These are phyloP conservation scores for Nakaseomyces delphensis DNA, from an alignment of 1,139 yeast species.

Conservation along the genomic window DNA sequence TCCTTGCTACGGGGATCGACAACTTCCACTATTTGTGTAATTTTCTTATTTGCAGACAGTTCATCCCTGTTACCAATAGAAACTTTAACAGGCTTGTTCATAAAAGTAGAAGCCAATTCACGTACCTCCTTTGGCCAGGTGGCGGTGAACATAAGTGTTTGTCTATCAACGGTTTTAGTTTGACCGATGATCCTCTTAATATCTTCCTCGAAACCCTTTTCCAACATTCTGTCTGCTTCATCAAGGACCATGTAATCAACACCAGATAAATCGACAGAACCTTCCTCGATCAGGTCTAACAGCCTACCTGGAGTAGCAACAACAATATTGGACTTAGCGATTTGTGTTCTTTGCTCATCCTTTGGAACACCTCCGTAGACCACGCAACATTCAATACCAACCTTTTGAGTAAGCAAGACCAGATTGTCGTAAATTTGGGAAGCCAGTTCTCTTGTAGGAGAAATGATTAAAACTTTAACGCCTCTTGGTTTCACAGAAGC, in stretches of 20 bases:
- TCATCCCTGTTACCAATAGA: slow-evolving; percentile 93
- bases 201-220: slow-evolving; percentile 94
- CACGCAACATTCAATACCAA: slow-evolving; percentile 66
- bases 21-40: slow-evolving; percentile 89
- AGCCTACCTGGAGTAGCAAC: slow-evolving; percentile 98
- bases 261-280: slow-evolving; percentile 58
- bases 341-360: slow-evolving; percentile 71
- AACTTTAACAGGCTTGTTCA: slow-evolving; percentile 77
- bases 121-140: slow-evolving; percentile 98
- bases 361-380: slow-evolving; percentile 97
- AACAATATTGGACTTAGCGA: slow-evolving; percentile 61
- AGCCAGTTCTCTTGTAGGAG: slow-evolving; percentile 97
- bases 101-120: slow-evolving; percentile 79
- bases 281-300: slow-evolving; percentile 84
- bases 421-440: slow-evolving; percentile 86
- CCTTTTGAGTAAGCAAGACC: slow-evolving; percentile 52
- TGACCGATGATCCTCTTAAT: slow-evolving; percentile 82
- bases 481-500: slow-evolving; percentile 36
- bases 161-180: slow-evolving; percentile 79
- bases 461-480: slow-evolving; percentile 70
- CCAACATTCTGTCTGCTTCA: slow-evolving; percentile 98
- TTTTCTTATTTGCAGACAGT: slow-evolving; percentile 85
- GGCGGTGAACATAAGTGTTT: slow-evolving; percentile 96
- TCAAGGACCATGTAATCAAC: slow-evolving; percentile 81
- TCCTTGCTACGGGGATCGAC: slow-evolving; percentile 79